Percentiles rank a stretch among this genome's conserved stretches.
These are phyloP conservation scores for Botrytis medusae DNA, from an alignment of 2,329 filamentous ascomycete species.

Conservation along the genomic window DNA sequence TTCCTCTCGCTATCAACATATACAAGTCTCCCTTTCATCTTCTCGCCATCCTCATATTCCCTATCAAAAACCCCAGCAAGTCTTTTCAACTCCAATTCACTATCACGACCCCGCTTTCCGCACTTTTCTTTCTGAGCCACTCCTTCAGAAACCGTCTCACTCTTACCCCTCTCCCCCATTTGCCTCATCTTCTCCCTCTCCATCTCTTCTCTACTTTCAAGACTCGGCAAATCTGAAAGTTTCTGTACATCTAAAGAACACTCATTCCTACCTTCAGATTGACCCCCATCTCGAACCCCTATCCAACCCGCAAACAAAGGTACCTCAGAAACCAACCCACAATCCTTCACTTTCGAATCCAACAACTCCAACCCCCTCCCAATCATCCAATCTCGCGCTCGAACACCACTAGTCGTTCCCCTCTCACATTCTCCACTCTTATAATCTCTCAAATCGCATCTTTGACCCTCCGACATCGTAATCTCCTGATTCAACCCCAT, in stretches of 20 bases:
- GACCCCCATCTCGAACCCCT: background rate
- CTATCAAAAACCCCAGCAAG: background rate
- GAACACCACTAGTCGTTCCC: background rate
- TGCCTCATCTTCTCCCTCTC: background rate
- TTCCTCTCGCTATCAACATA: background rate
- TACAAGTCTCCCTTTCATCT: too few relatives aligned
- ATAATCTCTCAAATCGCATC: background rate
- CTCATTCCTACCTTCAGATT: background rate
- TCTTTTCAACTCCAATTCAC: background rate
- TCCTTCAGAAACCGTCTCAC: too few relatives aligned
- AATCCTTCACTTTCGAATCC: background rate
- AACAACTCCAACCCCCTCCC: fast-evolving
- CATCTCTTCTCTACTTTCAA: background rate
- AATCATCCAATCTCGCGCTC: background rate
- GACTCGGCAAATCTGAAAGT: background rate
- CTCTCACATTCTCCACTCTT: background rate
- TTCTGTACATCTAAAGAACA: background rate
- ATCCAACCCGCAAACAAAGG: background rate
- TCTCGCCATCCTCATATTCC: background rate
- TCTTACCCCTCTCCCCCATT: too few relatives aligned
- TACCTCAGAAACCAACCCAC: background rate
- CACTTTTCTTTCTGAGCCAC: background rate
- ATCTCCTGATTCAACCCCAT: background rate
- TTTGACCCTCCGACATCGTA: background rate
- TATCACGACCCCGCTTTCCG: background rate